Base-by-base conservation (phyloP, 768 basidiomycete species). In the Lanmaoa rubissima region DNA sequence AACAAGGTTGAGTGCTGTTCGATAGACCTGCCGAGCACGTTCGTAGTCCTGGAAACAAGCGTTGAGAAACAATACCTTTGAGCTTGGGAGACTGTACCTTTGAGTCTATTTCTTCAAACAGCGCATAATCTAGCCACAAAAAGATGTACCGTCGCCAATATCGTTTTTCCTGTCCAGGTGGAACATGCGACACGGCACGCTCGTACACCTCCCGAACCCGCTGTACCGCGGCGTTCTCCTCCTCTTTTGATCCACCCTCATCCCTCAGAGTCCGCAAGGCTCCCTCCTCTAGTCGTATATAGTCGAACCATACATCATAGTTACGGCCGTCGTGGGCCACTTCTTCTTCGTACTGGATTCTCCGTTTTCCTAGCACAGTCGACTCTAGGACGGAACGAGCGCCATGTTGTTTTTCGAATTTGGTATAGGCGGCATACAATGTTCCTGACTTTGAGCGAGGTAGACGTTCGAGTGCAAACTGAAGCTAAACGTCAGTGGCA, bases 271-370 rank as follows among this genome's bases (percentile, higher is more conserved):
- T 87, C 35, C 82, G 76, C 63, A 85, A 82, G 0, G 94, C 92
- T 24, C 86, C 90, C 73, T 98, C 97, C 69, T 98, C 97, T 35
- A 99, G 70, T 17, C 95, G 82, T 21, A 93, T 83, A 64, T 96
- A 96, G 66, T 98, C 97, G 68, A 99, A 98, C 97, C 97, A 99
- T 0, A 90, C 88, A 71, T 98, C 97, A 68, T 98, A 99, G 70
- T 98, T 98, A 42, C 88, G 85, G 1, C 92, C 87, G 61, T 98
- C 94, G 55, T 96, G 89, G 11, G 86, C 71, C 2, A 98, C 74
- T 73, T 99, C 97, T 61, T 99, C 97, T 69, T 99, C 97, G 66
- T 99, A 98, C 65, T 98, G 94, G 54, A 99, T 98, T 39, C 97
- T 83, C n/a, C 97, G 86, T 72, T 98, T 99, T 34, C 95, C 95